Conservation (phyloP, 768 basidiomycete genomes). For the Mycena leptocephala region DNA sequence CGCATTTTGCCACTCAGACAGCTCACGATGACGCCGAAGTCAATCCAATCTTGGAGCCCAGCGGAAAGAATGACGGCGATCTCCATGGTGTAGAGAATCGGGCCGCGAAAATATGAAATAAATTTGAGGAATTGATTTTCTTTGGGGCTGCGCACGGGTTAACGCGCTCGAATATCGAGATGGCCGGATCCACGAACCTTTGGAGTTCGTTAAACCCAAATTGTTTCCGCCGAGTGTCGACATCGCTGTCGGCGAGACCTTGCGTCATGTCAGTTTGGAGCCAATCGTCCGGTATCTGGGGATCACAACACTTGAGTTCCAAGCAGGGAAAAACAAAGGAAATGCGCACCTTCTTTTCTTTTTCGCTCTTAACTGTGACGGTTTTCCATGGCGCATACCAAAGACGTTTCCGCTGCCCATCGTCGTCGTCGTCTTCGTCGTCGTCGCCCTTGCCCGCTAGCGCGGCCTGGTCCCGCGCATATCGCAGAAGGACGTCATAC, state of each 20-base stretch:
- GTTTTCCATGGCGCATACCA: constrained; percentile 67
- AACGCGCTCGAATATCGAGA: not conserved
- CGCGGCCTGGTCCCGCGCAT: constrained; percentile 49
- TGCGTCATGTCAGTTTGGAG: constrained; percentile 56
- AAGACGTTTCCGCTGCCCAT: constrained; percentile 42
- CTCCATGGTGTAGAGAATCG: constrained; percentile 63
- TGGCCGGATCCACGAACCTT: constrained; percentile 44
- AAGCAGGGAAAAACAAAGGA: not conserved
- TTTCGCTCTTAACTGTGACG: constrained; percentile 42
- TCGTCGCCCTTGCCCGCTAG: constrained; percentile 42
- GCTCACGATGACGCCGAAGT: constrained; percentile 66
- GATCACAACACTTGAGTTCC: not conserved
- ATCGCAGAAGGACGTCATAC: constrained; percentile 56
- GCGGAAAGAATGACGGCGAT: constrained; percentile 62
- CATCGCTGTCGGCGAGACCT: constrained; percentile 54
- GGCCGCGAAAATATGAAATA: constrained; percentile 60
- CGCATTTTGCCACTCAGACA: not conserved
- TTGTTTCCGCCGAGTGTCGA: constrained; percentile 48
- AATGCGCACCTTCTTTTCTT: constrained; percentile 46
- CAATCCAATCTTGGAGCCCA: constrained; percentile 64
- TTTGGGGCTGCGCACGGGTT: constrained; percentile 43
- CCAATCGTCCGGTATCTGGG: constrained; percentile 55
- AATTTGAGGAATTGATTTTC: constrained; percentile 63
- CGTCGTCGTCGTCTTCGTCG: constrained; percentile 47
- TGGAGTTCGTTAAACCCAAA: constrained; percentile 62